Evolutionary conservation across 2,329 filamentous ascomycete genomes (phyloP).

Genomic region (Apiospora aurea): DNA sequence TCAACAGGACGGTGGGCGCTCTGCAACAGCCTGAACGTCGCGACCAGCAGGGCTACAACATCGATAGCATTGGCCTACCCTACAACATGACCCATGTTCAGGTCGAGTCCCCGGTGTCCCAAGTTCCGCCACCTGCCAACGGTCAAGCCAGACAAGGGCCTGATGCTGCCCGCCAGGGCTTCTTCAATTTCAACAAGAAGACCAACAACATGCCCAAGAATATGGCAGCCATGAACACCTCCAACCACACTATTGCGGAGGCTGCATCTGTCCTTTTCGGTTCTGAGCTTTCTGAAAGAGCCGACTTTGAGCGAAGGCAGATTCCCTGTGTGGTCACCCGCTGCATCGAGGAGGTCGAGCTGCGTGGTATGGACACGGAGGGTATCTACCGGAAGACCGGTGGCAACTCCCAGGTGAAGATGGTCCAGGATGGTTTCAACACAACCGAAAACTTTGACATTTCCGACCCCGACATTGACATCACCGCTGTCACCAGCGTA

Average conservation of each 20-base stretch:
- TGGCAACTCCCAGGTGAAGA: constrained; percentile 87
- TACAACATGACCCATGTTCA: constrained; percentile 72
- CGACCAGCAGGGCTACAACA: constrained; percentile 58
- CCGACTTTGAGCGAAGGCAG: constrained; percentile 86
- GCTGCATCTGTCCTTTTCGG: constrained; percentile 76
- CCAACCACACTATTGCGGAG: constrained; percentile 52
- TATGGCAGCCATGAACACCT: constrained; percentile 51
- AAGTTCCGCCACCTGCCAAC: constrained; percentile 37
- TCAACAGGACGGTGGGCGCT: constrained; percentile 88
- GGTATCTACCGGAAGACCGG: constrained; percentile 98
- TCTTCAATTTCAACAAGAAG: constrained; percentile 69
- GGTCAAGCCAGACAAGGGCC: constrained; percentile 40
- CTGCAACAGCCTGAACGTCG: constrained; percentile 68
- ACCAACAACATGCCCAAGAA: constrained; percentile 57
- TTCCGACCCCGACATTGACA: constrained; percentile 91
- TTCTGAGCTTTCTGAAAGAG: constrained; percentile 84
- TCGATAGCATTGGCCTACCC: constrained; percentile 72
- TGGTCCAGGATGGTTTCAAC: constrained; percentile 91
- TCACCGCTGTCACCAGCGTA: constrained; percentile 93
- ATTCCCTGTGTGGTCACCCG: constrained; percentile 91
- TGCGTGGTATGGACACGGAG: constrained; percentile 95
- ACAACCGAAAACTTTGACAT: constrained; percentile 87
- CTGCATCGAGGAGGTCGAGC: constrained; percentile 95
- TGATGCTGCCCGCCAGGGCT: constrained; percentile 61
- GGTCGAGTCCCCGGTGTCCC: constrained; percentile 54